Percentiles rank a stretch among this genome's conserved stretches.
Evolutionary conservation across 2,329 filamentous ascomycete species (phyloP).

Genomic region (Torrubiella hemipterigena): DNA sequence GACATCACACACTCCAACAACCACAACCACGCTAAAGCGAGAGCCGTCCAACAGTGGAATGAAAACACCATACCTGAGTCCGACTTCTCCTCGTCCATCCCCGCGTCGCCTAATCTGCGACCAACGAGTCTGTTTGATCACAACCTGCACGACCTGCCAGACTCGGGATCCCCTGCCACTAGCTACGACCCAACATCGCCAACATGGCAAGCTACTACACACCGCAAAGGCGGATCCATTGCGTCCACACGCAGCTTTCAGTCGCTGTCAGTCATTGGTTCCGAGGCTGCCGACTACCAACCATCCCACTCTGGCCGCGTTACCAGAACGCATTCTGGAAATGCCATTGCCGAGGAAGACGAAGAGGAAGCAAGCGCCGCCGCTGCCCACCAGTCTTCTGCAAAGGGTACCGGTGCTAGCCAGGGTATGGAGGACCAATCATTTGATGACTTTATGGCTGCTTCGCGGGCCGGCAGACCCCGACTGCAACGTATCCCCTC

Average conservation of each 20-base stretch:
- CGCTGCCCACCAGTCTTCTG: no score
- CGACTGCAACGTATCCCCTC: conserved; percentile 56
- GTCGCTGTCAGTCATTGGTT: conserved; percentile 23
- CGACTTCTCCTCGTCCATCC: conserved; percentile 61
- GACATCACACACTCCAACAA: no score
- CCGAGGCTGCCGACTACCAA: conserved; percentile 14
- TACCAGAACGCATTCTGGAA: conserved; percentile 12
- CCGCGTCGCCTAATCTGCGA: conserved; percentile 61
- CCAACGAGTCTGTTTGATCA: conserved; percentile 72
- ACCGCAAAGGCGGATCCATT: conserved; percentile 45
- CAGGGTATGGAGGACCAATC: no score
- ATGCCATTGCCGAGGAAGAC: conserved; percentile 25
- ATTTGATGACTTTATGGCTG: no score
- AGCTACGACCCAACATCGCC: conserved; percentile 57
- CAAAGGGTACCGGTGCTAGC: no score
- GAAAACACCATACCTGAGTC: conserved; percentile 47
- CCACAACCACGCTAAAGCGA: conserved; percentile 32
- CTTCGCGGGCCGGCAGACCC: no score
- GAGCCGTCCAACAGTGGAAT: conserved; percentile 48
- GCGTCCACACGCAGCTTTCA: conserved; percentile 39
- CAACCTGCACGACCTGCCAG: conserved; percentile 39
- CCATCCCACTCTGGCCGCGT: conserved; percentile 8
- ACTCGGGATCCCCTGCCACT: conserved; percentile 71
- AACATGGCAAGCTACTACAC: conserved; percentile 35
- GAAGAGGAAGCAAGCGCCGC: no score